Percentiles rank a stretch among this genome's conserved stretches.
These are phyloP conservation scores for Cokeromyces recurvatus DNA, from an alignment of 371 early-diverging fungal species.

Conservation along the genomic window DNA sequence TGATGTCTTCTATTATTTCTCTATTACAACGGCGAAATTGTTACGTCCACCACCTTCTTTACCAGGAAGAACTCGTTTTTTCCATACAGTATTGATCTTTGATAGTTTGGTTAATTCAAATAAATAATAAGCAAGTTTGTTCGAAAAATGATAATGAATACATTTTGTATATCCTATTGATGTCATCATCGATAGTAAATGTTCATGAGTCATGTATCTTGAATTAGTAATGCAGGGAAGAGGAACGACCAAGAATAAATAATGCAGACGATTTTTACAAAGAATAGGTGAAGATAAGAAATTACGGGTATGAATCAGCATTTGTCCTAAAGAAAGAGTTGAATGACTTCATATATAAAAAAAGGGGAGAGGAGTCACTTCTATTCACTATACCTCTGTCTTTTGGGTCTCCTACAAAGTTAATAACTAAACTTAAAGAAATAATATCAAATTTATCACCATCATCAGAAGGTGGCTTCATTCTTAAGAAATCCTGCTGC, in stretches of 20 bases:
- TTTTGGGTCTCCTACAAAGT: slow-evolving; percentile 83
- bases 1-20: neutral
- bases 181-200: slow-evolving; percentile 54
- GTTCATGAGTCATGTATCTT: slow-evolving; percentile 77
- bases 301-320: slow-evolving; percentile 45
- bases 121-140: slow-evolving; percentile 42
- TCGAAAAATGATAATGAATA: slow-evolving; percentile 62
- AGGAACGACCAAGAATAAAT: slow-evolving; percentile 79
- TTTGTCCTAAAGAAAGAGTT: slow-evolving; percentile 24
- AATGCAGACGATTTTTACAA: slow-evolving; percentile 35
- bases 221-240: slow-evolving; percentile 82
- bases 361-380: neutral
- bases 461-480: slow-evolving; percentile 28
- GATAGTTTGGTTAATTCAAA: slow-evolving; percentile 1
- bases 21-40: slow-evolving; percentile 63
- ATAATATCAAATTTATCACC: slow-evolving; percentile 73
- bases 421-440: slow-evolving; percentile 82
- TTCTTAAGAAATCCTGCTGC: slow-evolving; percentile 76
- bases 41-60: slow-evolving; percentile 52
- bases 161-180: slow-evolving; percentile 58
- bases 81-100: slow-evolving; percentile 16
- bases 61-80: slow-evolving; percentile 52
- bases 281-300: slow-evolving; percentile 20
- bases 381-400: slow-evolving; percentile 51
- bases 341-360: too few relatives aligned